Evolutionary conservation across 495 filamentous ascomycete genomes (phyloP).

Genomic region (Neurospora sp.): DNA sequence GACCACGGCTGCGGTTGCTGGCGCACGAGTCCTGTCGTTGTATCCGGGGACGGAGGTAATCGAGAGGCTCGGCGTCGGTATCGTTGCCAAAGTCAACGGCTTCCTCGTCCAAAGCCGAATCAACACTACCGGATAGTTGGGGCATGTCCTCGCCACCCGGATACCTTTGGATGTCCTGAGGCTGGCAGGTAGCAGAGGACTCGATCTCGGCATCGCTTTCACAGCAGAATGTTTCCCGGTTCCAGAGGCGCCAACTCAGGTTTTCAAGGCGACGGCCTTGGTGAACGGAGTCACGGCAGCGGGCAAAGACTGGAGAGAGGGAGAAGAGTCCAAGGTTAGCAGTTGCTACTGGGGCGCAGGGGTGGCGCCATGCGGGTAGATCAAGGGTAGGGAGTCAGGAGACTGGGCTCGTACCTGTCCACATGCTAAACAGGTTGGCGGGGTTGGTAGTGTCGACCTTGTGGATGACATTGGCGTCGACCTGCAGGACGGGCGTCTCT

Average conservation of each 20-base stretch:
- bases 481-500: conserved; percentile 53
- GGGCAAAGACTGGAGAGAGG: conserved; percentile 73
- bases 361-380: conserved; percentile 14
- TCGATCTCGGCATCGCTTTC: conserved; percentile 36
- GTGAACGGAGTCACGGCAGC: conserved; percentile 89
- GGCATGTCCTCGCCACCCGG: conserved; percentile 48
- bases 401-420: conserved; percentile 64
- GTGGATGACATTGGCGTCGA: conserved; percentile 78
- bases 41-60: conserved; percentile 49
- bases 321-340: conserved; percentile 2
- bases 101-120: conserved; percentile 71
- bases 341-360: neutral
- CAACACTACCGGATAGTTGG: conserved; percentile 82
- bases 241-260: conserved; percentile 93
- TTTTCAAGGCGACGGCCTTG: conserved; percentile 91
- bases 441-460: conserved; percentile 88
- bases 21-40: conserved; percentile 44
- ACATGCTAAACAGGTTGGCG: conserved; percentile 93
- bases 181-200: conserved; percentile 31
- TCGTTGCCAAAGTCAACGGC: conserved; percentile 48
- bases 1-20: conserved; percentile 53
- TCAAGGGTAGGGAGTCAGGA: neutral
- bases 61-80: conserved; percentile 36
- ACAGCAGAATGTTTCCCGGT: conserved; percentile 91
- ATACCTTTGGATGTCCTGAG: conserved; percentile 35